Conservation (phyloP, 2,329 filamentous ascomycete genomes). For the Penicillium janthinellum region DNA sequence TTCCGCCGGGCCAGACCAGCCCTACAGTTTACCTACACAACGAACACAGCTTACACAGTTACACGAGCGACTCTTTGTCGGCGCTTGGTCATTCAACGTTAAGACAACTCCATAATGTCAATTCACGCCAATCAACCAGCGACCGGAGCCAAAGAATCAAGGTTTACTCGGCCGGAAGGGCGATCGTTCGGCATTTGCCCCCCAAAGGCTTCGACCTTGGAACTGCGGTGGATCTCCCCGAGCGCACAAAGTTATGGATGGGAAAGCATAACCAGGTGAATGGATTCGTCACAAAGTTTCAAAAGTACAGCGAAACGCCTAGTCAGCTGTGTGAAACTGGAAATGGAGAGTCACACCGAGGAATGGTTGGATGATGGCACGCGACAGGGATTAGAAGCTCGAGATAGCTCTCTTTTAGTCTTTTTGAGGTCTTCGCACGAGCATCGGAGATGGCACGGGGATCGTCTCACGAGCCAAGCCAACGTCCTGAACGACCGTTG, state of each 20-base stretch:
- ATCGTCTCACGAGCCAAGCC: neutral
- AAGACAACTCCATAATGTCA: constrained; percentile 2
- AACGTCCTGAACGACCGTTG: neutral
- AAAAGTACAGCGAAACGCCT: neutral
- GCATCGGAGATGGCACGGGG: neutral
- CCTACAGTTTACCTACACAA: neutral
- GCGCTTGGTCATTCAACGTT: neutral
- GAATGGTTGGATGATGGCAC: neutral
- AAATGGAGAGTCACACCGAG: neutral
- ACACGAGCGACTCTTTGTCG: neutral
- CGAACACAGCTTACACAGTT: neutral
- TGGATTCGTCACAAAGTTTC: neutral
- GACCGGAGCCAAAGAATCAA: constrained; percentile 3
- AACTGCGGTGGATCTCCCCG: constrained; percentile 19
- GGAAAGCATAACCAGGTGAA: neutral
- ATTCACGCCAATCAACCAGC: neutral
- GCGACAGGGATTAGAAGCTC: neutral
- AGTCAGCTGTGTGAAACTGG: neutral
- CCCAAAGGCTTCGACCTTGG: constrained; percentile 8
- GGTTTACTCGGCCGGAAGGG: constrained; percentile 24
- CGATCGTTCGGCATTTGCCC: constrained; percentile 22
- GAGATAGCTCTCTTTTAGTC: neutral
- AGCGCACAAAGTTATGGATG: neutral
- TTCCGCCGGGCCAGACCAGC: neutral
- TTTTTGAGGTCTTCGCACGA: neutral